These are phyloP conservation scores for Leishmania mexicana DNA, from an alignment of 208 protist species.

Conservation along the genomic window DNA sequence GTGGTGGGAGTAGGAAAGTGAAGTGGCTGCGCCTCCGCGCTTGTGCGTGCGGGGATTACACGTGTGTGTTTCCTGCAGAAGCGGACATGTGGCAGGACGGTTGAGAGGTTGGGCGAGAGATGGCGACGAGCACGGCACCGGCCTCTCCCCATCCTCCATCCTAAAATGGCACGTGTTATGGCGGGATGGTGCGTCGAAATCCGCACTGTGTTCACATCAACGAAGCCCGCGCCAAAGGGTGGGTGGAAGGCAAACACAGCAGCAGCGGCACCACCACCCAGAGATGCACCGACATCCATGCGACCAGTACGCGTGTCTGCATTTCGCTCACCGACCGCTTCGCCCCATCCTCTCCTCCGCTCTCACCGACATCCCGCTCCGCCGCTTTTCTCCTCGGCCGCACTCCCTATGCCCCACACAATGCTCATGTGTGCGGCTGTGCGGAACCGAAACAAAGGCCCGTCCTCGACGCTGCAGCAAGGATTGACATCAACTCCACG, in stretches of 20 bases:
- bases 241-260: neutral
- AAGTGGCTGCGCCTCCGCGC: neutral
- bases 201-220: neutral
- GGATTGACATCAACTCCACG: neutral
- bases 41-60: neutral
- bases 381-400: neutral
- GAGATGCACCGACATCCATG: neutral
- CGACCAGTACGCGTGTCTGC: neutral
- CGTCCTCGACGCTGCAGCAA: neutral
- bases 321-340: neutral
- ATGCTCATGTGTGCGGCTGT: neutral
- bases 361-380: too few species aligned
- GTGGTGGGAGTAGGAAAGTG: neutral
- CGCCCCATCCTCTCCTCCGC: too few species aligned
- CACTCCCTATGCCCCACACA: too few species aligned
- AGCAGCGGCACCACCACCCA: neutral
- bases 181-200: neutral
- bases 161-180: neutral
- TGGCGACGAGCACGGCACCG: neutral
- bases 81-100: neutral
- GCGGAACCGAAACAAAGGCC: neutral
- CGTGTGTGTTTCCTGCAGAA: neutral
- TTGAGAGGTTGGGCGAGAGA: neutral
- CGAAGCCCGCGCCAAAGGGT: neutral
- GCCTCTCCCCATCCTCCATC: neutral